phyloP scores from a whole-genome alignment of 139 green algal genomes.

The Volvox reticuliferus region DNA sequence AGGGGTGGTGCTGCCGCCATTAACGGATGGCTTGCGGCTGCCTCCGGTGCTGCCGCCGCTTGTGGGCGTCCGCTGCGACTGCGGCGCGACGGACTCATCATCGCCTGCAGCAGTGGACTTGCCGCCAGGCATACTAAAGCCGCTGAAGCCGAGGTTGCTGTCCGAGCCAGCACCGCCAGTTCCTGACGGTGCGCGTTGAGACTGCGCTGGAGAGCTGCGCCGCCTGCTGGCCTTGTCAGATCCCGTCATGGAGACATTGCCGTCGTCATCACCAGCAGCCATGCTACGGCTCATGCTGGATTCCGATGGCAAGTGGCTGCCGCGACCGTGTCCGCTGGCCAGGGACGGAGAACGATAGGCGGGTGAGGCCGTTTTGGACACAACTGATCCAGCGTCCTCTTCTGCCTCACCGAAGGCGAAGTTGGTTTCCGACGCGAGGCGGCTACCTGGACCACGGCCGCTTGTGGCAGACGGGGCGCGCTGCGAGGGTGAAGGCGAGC shows the following conservation, averaged over 20 bases:
- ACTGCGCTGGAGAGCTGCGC: not conserved
- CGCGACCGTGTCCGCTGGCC: not conserved
- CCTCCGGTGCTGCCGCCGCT: not conserved
- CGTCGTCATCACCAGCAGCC: not conserved
- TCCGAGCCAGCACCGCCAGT: not conserved
- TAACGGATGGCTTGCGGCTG: not conserved
- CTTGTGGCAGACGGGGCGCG: not conserved
- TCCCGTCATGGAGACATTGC: not conserved
- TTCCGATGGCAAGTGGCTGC: not conserved
- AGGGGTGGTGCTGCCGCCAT: not conserved
- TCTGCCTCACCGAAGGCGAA: not conserved
- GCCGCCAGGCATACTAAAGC: constrained; percentile 17
- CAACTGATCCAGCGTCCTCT: not conserved
- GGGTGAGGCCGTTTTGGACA: not conserved
- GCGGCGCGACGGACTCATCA: not conserved
- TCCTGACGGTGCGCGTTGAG: not conserved
- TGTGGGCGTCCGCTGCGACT: not conserved
- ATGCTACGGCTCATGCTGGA: not conserved
- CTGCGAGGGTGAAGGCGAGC: not conserved
- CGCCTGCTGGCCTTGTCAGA: not conserved
- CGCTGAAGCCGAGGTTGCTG: not conserved
- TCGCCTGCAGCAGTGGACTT: not conserved
- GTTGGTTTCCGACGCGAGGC: constrained; percentile 7
- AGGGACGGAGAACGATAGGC: not conserved
- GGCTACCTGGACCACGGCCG: not conserved